Base-by-base conservation (phyloP, 495 filamentous ascomycete species). In the Penicillium roqueforti region DNA sequence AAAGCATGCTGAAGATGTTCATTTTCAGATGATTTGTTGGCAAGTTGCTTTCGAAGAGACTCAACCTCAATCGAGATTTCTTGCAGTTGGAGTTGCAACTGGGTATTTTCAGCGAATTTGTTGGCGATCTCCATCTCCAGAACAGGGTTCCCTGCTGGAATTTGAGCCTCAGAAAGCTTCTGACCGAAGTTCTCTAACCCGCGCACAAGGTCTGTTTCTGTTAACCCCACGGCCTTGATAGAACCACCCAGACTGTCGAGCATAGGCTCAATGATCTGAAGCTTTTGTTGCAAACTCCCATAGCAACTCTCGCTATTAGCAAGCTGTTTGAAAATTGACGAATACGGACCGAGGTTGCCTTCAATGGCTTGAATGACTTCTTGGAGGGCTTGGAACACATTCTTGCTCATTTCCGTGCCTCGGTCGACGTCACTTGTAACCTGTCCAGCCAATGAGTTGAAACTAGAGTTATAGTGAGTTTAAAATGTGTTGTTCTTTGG, bases 71-170 rank as follows among this genome's bases (percentile, higher is more conserved):
- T 43, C 2, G 57, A 55, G 5, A 57, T 4, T 13, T 57, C 39
- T 20, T 74, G 57, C 20, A 71, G 40, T 25, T 49, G 57, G 25
- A 56, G 38, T 41, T 73, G 59, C 9, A 76, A 46, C 38, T 59
- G 47, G 2, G 62, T 26, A 22, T 67, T 68, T 42, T 71, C 64
- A 1, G 47, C 38, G 4, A 61, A 53, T 18, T 62, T 58, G 2
- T 45, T 45, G 14, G 52, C 47, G 9, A 59, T 1, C 41, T 62
- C 58, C 32, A 19, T 19, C 9, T 61, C 57, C 0, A 62, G 29
- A 4, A 38, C 29, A 3, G 54, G 53, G 14, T 62, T 55, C 3
- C 48, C 49, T 16, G 58, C 50, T 13, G 48, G 55, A 14, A 57
- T 40, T 39, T 62, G 61, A 14, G 54, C 53, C 16, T 70, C 65